Base-by-base conservation (phyloP, 2,329 filamentous ascomycete genomes). In the Trichoderma sp. region DNA sequence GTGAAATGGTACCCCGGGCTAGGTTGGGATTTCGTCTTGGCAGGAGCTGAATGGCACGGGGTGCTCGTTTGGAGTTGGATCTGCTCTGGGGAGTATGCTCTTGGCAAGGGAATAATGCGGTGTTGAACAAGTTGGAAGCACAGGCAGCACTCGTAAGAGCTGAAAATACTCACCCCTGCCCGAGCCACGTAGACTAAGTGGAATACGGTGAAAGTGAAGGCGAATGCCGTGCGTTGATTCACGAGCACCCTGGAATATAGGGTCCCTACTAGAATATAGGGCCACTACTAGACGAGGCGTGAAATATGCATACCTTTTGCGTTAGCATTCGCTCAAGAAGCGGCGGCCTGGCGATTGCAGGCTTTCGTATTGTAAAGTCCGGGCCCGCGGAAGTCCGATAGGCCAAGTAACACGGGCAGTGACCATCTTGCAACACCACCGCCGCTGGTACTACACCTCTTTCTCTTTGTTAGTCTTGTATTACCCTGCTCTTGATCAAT, bases 231-330 rank as follows among this genome's bases (percentile, higher is more conserved):
- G 38, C 68, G 33, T 53, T 63, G 56, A n/a, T 27, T 24, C 45
- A 14, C n/a, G 14, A 53, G 53, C 24, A 16, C 67, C 53, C 33
- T 16, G 35, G 53, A 45, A 71, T 45, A 21, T 45, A 9, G 35
- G 8, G 29, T 8, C 35, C 18, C 38, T 71, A 33, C 33, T 16
- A 35, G 53, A 45, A 62, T 31, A n/a, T 60, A 11, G 38, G 8
- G 31, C 3, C 35, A 2, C 29, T 72, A 33, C 50, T 41, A 45
- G 27, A 63, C 56, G 27, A 64, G 59, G 59, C 59, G 38, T 63
- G 18, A 29, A 64, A 72, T 72, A 72, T 72, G 68, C 68, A 72
- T 72, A 72, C 27, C 27, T 63, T 63, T 63, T 53, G 68, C 56
- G 56, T 72, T 72, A 72, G 68, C 16, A 63, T 33, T 27, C 68